Evolutionary conservation across 2,329 filamentous ascomycete genomes (phyloP), one percentile per base, ranked within the genome.

Genomic region (Phaeosphaeriaceae sp.): DNA sequence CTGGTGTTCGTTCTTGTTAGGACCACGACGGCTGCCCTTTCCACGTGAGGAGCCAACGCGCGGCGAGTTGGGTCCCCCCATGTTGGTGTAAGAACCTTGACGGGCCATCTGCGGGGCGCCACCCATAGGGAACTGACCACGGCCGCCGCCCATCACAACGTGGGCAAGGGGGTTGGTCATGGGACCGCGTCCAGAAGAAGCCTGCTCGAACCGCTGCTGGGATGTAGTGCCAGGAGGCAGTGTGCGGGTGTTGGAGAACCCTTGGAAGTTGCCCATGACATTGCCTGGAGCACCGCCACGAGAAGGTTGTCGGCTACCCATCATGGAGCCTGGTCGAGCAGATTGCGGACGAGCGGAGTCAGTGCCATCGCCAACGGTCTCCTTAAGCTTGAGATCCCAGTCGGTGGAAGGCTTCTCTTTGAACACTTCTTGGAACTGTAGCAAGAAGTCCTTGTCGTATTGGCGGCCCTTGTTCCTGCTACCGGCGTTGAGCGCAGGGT

Each of bases 401-500:
- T 98, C 94, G 45, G 93, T 79, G 0, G 93, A 96, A 15, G 95
- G 95, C 81, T 97, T 96, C 83, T 99, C 95, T 62, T 92, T 96
- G 81, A 97, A 99, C 20, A 97, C 92, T 69, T 87, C 87, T 81
- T 97, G 92, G 85, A 99, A 99, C 76, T 99, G 95, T 27, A 99
- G 85, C 80, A 99, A 83, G 84, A 99, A 99, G 70, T 90, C 89
- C 71, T 93, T 91, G 80, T 98, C 93, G 79, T 99, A 99, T 78
- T 96, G 93, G 83, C 96, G 96, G 44, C 88, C 89, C 77, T 88
- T 90, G 61, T 88, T 88, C 81, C 93, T 94, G 78, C 90, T 91
- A 33, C 87, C 84, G 25, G 92, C 90, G 78, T 98, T 99, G 65
- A 97, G 82, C 2, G 94, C 91, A 11, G 94, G 92, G 80, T 97